Percentiles rank a stretch among this genome's conserved stretches.
phyloP scores from a whole-genome alignment of 2,329 filamentous ascomycete genomes.

The Metarhizium guizhouense region DNA sequence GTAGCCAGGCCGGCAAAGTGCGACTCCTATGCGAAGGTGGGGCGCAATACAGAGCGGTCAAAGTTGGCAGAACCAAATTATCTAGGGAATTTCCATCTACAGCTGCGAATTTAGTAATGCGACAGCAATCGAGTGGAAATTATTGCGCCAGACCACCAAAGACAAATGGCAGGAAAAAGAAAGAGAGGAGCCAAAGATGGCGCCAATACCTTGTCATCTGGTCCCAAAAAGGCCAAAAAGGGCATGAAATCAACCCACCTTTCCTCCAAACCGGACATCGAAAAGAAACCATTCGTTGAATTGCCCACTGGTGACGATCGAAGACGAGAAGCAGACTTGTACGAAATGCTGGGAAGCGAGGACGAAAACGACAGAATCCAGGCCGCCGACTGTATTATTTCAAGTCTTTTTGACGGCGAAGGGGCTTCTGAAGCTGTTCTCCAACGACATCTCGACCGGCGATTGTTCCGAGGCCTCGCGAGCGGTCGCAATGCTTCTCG shows the following conservation, averaged over 20 bases:
- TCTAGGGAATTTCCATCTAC: constrained; percentile 1
- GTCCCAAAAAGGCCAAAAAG: constrained; percentile 23
- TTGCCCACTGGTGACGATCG: constrained; percentile 43
- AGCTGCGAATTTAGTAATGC: not conserved
- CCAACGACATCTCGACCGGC: constrained; percentile 50
- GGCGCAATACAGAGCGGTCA: not conserved
- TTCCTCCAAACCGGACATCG: constrained; percentile 18
- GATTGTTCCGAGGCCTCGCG: constrained; percentile 78
- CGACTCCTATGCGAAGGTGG: not conserved
- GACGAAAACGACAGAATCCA: constrained; percentile 45
- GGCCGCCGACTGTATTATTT: constrained; percentile 50
- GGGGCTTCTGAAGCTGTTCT: constrained; percentile 44
- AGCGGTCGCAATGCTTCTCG: constrained; percentile 84
- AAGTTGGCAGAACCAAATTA: constrained; percentile 2
- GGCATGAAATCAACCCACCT: constrained; percentile 13
- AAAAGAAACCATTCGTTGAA: constrained; percentile 40
- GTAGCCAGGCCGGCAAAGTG: not conserved
- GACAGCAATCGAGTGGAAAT: not conserved
- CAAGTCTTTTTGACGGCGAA: constrained; percentile 41
- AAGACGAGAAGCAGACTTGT: constrained; percentile 49
- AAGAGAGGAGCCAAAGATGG: constrained; percentile 25
- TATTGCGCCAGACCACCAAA: not conserved
- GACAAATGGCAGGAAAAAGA: constrained; percentile 25
- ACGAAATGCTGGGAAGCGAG: constrained; percentile 53
- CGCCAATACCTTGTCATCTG: constrained; percentile 10